A percentile compares a stretch with the other conserved stretches of the same genome.
Evolutionary conservation across 345 rosid species (phyloP).

Genomic region (Ricinus communis): DNA sequence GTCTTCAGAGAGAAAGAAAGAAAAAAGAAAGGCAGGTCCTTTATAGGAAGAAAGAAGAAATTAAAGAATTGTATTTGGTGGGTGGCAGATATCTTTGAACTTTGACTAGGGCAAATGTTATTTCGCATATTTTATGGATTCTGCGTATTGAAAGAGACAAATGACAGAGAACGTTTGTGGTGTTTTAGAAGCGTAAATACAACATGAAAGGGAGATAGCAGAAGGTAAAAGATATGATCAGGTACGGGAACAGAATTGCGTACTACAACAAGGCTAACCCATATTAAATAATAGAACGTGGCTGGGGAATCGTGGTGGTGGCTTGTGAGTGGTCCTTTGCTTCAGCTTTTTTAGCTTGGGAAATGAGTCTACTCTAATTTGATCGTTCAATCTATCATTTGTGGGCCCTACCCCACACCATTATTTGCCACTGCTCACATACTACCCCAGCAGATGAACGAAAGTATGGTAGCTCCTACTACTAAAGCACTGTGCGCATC

Average conservation of each 20-base stretch:
- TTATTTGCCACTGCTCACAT: neutral
- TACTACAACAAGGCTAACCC: neutral
- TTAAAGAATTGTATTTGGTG: neutral
- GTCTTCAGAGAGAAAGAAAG: neutral
- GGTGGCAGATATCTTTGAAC: constrained; percentile 11
- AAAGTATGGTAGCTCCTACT: neutral
- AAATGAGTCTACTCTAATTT: neutral
- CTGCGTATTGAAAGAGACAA: constrained; percentile 8
- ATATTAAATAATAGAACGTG: constrained; percentile 2
- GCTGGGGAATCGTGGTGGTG: neutral
- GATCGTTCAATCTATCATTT: neutral
- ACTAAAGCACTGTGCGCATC: neutral
- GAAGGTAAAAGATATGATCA: constrained; percentile 15
- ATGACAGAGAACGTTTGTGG: neutral
- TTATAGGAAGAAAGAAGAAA: neutral
- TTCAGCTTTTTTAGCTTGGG: neutral
- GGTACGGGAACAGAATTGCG: neutral
- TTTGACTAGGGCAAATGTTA: constrained; percentile 11
- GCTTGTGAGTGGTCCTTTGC: neutral
- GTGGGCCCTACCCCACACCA: neutral
- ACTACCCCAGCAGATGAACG: neutral
- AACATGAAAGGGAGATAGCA: neutral
- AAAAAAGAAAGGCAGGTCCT: neutral
- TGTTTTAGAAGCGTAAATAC: neutral
- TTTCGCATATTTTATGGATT: neutral